phyloP scores from a whole-genome alignment of 805 yeast genomes.

The Maudiozyma barnettii region DNA sequence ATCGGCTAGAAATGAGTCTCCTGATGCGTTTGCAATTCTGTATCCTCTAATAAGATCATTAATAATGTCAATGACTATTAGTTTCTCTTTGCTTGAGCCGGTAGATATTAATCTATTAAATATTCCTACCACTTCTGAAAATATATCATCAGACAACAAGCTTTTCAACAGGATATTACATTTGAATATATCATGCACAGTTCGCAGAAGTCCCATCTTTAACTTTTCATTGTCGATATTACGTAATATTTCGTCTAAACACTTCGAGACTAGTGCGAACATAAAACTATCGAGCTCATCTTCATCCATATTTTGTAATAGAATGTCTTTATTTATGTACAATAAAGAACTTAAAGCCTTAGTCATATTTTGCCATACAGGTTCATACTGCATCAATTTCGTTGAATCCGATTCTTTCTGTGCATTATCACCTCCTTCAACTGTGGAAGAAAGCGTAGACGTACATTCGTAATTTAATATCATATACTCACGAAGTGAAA shows the following conservation, averaged over 20 bases:
- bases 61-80: conserved; percentile 45
- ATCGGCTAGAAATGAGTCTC: conserved; percentile 40
- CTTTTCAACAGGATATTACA: conserved; percentile 48
- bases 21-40: conserved; percentile 16
- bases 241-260: conserved; percentile 63
- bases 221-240: conserved; percentile 19
- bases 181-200: conserved; percentile 48
- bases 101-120: conserved; percentile 62
- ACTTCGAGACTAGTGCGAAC: conserved; percentile 73
- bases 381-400: conserved; percentile 30
- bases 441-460: conserved; percentile 7
- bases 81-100: conserved; percentile 42
- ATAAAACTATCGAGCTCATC: conserved; percentile 58
- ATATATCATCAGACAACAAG: conserved; percentile 56
- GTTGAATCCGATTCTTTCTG: conserved; percentile 3
- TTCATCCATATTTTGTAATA: conserved; percentile 38
- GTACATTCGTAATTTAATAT: conserved; percentile 45
- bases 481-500: conserved; percentile 65
- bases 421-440: not conserved
- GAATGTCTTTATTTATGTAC: conserved; percentile 38
- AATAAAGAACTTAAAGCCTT: conserved; percentile 64
- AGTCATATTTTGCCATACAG: conserved; percentile 66
- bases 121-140: conserved; percentile 66
- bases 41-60: conserved; percentile 43
- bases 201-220: conserved; percentile 34